Evolutionary conservation across 208 protist genomes (phyloP).

Genomic region (Balamuthia mandrillaris): DNA sequence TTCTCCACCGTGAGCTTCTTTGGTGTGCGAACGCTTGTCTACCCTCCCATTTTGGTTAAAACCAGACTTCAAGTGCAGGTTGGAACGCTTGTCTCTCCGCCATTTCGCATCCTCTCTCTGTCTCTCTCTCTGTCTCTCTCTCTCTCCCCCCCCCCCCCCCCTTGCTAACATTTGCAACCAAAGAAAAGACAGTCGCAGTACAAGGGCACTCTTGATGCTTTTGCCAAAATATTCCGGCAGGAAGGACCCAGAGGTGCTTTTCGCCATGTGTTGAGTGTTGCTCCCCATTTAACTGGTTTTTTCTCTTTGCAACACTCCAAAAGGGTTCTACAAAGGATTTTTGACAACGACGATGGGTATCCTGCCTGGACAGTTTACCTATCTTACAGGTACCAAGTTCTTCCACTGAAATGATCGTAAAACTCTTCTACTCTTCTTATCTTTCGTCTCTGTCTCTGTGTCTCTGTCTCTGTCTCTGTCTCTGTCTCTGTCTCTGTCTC

Average conservation of each 20-base stretch:
- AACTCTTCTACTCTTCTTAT: too few species aligned
- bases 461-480: too few species aligned
- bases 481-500: too few species aligned
- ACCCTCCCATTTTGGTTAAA: slow-evolving; percentile 6
- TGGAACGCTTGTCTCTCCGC: background rate
- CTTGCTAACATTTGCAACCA: too few species aligned
- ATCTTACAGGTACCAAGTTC: too few species aligned
- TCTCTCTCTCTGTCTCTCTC: too few species aligned
- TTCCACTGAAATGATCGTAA: too few species aligned
- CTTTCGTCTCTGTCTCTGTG: too few species aligned
- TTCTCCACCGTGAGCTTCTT: slow-evolving; percentile 6
- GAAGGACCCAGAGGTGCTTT: slow-evolving; percentile 9
- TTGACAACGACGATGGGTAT: slow-evolving; percentile 17
- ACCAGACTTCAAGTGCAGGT: slow-evolving; percentile 1
- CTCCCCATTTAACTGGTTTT: too few species aligned
- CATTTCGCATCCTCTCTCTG: background rate
- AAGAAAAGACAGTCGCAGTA: background rate
- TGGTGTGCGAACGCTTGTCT: slow-evolving; percentile 15
- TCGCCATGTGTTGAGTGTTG: too few species aligned
- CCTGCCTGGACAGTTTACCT: too few species aligned
- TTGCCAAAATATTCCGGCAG: background rate
- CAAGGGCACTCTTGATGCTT: background rate
- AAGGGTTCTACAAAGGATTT: slow-evolving; percentile 27
- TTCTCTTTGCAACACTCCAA: too few species aligned
- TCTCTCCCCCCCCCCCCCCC: background rate